Base-by-base conservation (phyloP, 192 early-diverging fungal species). In the Hyaloraphidium curvatum region DNA sequence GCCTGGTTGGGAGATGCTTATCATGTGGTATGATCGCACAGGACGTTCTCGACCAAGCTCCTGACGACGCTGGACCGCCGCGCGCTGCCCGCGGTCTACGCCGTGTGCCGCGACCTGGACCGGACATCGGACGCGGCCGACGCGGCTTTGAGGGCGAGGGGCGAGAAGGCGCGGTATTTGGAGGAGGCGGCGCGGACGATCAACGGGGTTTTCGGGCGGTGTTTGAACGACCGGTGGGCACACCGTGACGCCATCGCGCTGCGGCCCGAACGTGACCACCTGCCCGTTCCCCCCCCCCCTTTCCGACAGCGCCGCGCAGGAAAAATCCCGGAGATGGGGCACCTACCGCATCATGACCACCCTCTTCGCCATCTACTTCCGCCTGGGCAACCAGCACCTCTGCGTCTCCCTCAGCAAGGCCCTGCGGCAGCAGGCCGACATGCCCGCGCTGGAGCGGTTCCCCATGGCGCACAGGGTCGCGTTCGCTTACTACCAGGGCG, bases 151-250 rank as follows among this genome's bases (percentile, higher is more conserved):
- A 53, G 28, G 1, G 37, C 35, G 13, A 41, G 51, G 27, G 68
- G 69, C 3, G 60, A 71, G n/a, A 75, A 77, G 31, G 61, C 73
- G 7, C 65, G 60, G 11, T 67, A 63, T 19, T 62, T 93, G 26
- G 91, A 97, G 53, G 84, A 88, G 48, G 78, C 87, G 13, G 87
- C 84, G 27, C 72, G 88, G 31, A 64, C 72, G 0, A 75, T 95
- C 39, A 97, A 85, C 70, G 89, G 87, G 61, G 80, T 83, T 2
- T 96, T 98, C 56, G 78, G 82, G 0, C 41, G 71, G 5, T 98
- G 94, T 58, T 79, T 84, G 56, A 98, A 79, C 2, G 94, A 98
- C 55, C 64, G 87, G 76, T 79, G 68, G 40, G 52, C 25, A 22
- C 19, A 23, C 23, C n/a, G 1, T 27, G 1, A 2, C 30, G n/a